Evolutionary conservation across 2,329 filamentous ascomycete species (phyloP).

Genomic region (Aureobasidium sp.): DNA sequence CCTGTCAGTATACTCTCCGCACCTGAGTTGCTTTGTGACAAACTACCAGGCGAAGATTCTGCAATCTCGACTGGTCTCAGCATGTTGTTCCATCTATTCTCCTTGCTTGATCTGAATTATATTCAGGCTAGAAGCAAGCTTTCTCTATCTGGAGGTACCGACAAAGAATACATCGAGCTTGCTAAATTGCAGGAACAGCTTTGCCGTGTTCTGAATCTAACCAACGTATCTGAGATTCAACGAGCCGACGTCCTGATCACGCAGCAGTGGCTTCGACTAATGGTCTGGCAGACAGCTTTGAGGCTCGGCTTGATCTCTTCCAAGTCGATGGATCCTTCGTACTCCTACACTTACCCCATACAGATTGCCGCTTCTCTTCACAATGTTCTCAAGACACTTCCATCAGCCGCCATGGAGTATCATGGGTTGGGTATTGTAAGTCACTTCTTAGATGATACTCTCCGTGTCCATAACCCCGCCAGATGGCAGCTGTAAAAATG

Average conservation of each 20-base stretch:
- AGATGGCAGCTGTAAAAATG: not conserved
- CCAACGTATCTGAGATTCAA: conserved; percentile 13
- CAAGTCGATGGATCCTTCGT: conserved; percentile 11
- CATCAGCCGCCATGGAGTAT: not conserved
- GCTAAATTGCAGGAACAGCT: not conserved
- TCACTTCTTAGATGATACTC: not conserved
- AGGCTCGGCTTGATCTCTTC: conserved; percentile 14
- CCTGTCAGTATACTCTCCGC: conserved; percentile 13
- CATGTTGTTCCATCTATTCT: conserved; percentile 14
- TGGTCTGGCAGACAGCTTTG: conserved; percentile 17
- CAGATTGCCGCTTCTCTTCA: conserved; percentile 11
- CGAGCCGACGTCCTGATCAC: conserved; percentile 15
- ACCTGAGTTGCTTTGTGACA: conserved; percentile 1
- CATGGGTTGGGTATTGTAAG: conserved; percentile 1
- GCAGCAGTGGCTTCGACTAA: conserved; percentile 16
- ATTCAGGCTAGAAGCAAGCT: not conserved
- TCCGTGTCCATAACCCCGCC: not conserved
- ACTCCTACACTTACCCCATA: conserved; percentile 15
- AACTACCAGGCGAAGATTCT: conserved; percentile 12
- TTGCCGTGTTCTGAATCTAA: conserved; percentile 9
- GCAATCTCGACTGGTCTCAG: conserved; percentile 11
- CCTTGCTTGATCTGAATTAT: conserved; percentile 15
- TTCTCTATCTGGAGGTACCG: not conserved
- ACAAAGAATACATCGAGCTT: not conserved
- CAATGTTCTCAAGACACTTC: not conserved